Evolutionary conservation across 257 asterid species (phyloP).

Genomic region (Rubia yunnanensis): DNA sequence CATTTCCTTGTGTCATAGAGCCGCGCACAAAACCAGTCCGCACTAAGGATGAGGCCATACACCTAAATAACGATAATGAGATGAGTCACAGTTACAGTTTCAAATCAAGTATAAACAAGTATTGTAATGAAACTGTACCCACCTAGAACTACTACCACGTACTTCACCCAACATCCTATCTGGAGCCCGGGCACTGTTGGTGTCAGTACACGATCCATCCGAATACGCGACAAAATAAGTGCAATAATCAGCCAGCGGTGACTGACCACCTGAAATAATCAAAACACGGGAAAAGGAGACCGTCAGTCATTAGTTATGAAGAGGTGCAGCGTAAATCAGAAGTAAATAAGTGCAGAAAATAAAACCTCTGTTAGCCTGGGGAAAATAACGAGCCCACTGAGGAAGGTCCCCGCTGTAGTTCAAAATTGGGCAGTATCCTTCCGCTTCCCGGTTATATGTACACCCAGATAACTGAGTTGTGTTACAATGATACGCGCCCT

Average conservation of each 20-base stretch:
- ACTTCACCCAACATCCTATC: conserved; percentile 99
- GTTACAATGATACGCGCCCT: conserved; percentile 90
- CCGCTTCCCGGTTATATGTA: conserved; percentile 91
- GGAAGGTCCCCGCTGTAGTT: conserved; percentile 92
- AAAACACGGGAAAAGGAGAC: conserved; percentile 3
- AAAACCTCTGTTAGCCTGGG: conserved; percentile 82
- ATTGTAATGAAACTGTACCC: neutral
- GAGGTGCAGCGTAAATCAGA: neutral
- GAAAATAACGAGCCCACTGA: conserved; percentile 89
- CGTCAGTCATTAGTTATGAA: neutral
- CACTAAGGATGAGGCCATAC: conserved; percentile 87
- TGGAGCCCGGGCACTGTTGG: conserved; percentile 90
- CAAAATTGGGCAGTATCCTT: conserved; percentile 92
- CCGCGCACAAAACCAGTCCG: conserved; percentile 92
- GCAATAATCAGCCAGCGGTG: conserved; percentile 98
- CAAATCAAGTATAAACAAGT: neutral
- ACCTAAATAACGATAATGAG: conserved; percentile 30
- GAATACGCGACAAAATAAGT: conserved; percentile 94
- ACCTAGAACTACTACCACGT: conserved; percentile 87
- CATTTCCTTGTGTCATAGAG: conserved; percentile 82
- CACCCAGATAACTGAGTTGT: conserved; percentile 88
- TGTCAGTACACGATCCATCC: conserved; percentile 97
- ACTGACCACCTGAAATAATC: conserved; percentile 82
- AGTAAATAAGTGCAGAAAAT: neutral
- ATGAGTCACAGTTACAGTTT: conserved; percentile 1